Evolutionary conservation across 805 yeast genomes (phyloP), one percentile per base, ranked within the genome.

Genomic region (Clavispora phyllophila): DNA sequence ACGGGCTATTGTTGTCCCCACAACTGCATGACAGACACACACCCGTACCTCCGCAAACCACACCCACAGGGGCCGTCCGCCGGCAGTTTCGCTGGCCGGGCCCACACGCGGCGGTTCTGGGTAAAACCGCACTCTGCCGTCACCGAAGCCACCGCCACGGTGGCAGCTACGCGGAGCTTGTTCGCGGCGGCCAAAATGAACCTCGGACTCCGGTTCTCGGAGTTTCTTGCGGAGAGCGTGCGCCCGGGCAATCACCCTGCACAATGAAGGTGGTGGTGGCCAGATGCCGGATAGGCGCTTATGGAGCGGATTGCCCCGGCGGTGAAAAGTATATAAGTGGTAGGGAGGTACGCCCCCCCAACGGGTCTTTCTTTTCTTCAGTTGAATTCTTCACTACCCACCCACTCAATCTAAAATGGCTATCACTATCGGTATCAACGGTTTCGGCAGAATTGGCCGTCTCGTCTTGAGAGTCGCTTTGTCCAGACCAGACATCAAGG

Each of bases 361-460:
- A 18, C 31, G 12, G 18, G 13, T 5, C n/a, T 18, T 26, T 18
- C 25, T 22, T 37, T 25, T 37, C 39, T 17, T 13, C 36, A 33
- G 24, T 33, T 33, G 35, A 17, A 18, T 18, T 31, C 6, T 33
- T 20, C 23, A 43, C 45, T 37, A 46, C 43, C 46, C 35, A 29
- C 19, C 38, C 6, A 35, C 43, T 29, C 37, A 23, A 40, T 15
- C 45, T 15, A 63, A 45, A 64, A 75, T 75, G 79, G 77, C 78
- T 68, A 75, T 78, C 66, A 82, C 78, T 60, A 78, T 87, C 68
- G 96, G 95, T 73, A 87, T 87, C 68, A 87, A 87, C 81, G 96
- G 96, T 60, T 87, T 87, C 84, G 96, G 96, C 62, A 83, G 96
- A 73, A 87, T 87, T 63, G 96, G 96, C 56, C 87, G 96, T 73